These are phyloP conservation scores for Nakazawaea pomicola DNA, from an alignment of 805 yeast species.

Conservation along the genomic window DNA sequence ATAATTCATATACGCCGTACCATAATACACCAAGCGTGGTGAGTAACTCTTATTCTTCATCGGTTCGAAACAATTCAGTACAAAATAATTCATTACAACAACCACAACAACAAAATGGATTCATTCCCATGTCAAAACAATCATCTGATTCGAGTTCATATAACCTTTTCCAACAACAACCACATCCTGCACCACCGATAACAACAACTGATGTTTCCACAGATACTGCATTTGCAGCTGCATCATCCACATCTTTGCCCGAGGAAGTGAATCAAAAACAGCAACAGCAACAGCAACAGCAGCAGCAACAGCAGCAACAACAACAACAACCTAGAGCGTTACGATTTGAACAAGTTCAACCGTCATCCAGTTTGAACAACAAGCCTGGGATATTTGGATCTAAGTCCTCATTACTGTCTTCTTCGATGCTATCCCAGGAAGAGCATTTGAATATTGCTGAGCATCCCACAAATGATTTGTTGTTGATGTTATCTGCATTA, in stretches of 20 bases:
- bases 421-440: constrained; percentile 22
- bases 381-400: constrained; percentile 14
- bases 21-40: constrained; percentile 47
- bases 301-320: constrained; percentile 9
- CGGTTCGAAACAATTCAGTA: neutral
- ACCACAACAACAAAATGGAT: constrained; percentile 15
- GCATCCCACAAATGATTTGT: constrained; percentile 74
- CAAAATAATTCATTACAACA: constrained; percentile 7
- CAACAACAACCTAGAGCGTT: neutral
- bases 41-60: constrained; percentile 28
- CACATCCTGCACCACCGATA: constrained; percentile 38
- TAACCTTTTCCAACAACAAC: constrained; percentile 18
- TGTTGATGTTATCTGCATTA: constrained; percentile 80
- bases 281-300: constrained; percentile 16
- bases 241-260: constrained; percentile 29
- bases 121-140: constrained; percentile 15
- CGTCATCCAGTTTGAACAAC: too few species aligned
- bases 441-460: constrained; percentile 73
- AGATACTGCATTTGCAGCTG: constrained; percentile 38
- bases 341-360: too few species aligned
- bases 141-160: constrained; percentile 5
- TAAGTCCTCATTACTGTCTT: constrained; percentile 11
- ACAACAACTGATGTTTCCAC: constrained; percentile 53
- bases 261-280: constrained; percentile 16
- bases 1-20: constrained; percentile 27